Percentiles rank a stretch among this genome's conserved stretches.
Evolutionary conservation across 208 protist species (phyloP).

Genomic region (Endotrypanum monterogeii): DNA sequence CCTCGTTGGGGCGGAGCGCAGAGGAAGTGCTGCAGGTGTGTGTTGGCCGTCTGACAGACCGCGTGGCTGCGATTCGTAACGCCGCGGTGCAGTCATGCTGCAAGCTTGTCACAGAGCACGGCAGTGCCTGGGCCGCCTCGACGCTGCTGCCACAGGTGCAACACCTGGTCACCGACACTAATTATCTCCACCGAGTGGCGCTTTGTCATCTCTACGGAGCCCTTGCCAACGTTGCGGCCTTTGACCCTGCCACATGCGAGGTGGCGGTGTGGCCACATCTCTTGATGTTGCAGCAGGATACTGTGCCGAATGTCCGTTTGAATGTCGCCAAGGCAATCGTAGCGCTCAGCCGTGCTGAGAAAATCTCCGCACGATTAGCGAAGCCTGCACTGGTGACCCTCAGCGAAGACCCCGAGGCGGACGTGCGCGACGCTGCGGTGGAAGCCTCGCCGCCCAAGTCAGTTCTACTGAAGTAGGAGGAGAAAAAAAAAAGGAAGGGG

Average conservation of each 20-base stretch:
- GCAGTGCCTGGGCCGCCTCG: conserved; percentile 55
- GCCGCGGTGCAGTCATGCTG: conserved; percentile 85
- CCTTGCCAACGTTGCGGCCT: conserved; percentile 47
- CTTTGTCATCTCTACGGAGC: conserved; percentile 77
- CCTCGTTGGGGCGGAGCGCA: conserved; percentile 59
- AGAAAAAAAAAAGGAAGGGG: background rate
- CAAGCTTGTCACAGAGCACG: conserved; percentile 70
- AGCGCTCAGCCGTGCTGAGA: conserved; percentile 46
- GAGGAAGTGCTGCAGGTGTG: conserved; percentile 86
- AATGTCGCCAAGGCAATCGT: conserved; percentile 71
- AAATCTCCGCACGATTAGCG: conserved; percentile 47
- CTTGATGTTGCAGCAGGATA: conserved; percentile 58
- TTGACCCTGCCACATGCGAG: conserved; percentile 57
- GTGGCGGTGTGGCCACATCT: conserved; percentile 69
- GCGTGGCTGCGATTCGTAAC: conserved; percentile 85
- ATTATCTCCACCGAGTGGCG: conserved; percentile 82
- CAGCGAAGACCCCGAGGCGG: conserved; percentile 55
- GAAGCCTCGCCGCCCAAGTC: conserved; percentile 11
- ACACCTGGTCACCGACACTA: conserved; percentile 49
- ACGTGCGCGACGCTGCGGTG: conserved; percentile 69
- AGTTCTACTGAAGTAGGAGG: conserved; percentile 16
- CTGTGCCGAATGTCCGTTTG: conserved; percentile 84
- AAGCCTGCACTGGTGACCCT: conserved; percentile 63
- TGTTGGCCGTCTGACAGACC: conserved; percentile 74
- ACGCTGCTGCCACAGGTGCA: conserved; percentile 74